Evolutionary conservation across 805 yeast species (phyloP), one percentile per base, ranked within the genome.

Genomic region (Diddensiella caesifluorescens): DNA sequence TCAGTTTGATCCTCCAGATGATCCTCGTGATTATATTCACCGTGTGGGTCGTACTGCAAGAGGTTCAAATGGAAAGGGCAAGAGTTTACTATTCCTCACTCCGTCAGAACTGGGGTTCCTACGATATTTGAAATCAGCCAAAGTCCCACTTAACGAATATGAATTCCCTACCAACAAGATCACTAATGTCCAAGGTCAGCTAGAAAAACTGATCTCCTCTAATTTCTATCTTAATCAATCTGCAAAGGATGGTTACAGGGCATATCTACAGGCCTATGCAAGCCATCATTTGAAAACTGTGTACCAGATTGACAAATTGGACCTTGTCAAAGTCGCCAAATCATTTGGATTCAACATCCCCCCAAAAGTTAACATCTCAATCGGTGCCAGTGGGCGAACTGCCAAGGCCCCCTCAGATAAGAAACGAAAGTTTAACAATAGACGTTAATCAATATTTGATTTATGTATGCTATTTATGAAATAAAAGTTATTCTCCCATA

Each of bases 1-100:
- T 51, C 98, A 92, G 71, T 92, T 87, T 60, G 99, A 92, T 64
- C 98, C 98, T 42, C 98, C 98, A 63, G 98, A 92, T 81, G 98
- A 92, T 68, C 98, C 98, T 66, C 80, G 97, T 69, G 97, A 92
- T 67, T 92, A 92, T 64, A 92, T 92, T 54, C 99, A 92, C 69
- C 80, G 99, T 66, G 98, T 92, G 27, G 99, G 99, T 52, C 82
- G 99, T 73, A 92, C 99, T 21, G 99, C 98, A 27, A 82, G 98
- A 71, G 77, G 83, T 9, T 68, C 82, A 18, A 60, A 75, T 37
- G 97, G 95, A 44, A 81, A 80, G 60, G 99, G 99, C 56, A 85
- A 81, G 65, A 86, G 95, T 6, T 71, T 92, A 48, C 89, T 92
- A 97, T 92, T 92, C 64, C 73, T 92, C 62, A 81, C 90, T 5